Base-by-base conservation (phyloP, 805 yeast genomes). In the Torulaspora delbrueckii region DNA sequence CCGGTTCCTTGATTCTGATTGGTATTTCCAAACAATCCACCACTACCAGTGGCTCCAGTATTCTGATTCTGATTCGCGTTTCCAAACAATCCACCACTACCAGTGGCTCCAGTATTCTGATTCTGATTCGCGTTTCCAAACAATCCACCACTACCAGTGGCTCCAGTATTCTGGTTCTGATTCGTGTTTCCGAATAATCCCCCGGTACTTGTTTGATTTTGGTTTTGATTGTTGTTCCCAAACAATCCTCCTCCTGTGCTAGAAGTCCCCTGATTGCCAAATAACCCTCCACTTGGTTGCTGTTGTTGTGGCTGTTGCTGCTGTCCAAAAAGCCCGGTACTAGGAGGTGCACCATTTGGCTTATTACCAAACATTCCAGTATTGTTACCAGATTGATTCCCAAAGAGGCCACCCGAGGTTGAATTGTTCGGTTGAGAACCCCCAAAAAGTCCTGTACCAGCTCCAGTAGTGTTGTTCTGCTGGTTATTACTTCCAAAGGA, bases 191-290 rank as follows among this genome's bases (percentile, higher is more conserved):
- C 47, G 38, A 49, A 49, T 12, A 49, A 31, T n/a, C 43, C 42
- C 8, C 33, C 34, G 12, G 31, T 26, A 8, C 45, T 18, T 39
- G 40, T 40, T 26, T 46, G 55, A 18, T 50, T 45, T 42, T 47
- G 52, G 19, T 51, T 52, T n/a, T 67, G 69, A 3, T 30, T 39
- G 18, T 23, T 44, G 53, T 37, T 43, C n/a, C 73, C 72, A 53
- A 71, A 70, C 8, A 70, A 50, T 2, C 72, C 72, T 25, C 70
- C 70, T 24, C 46, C 54, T 12, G 48, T 40, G 12, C 53, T 53
- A 38, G 48, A 36, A 8, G 50, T 45, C 10, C 54, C 35, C 26
- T 45, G 54, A 44, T 35, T 45, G 30, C 69, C 68, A 53, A 67
- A 67, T 3, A 66, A 43, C 1, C 69, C 69, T 37, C 69, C 65